Percentiles rank a stretch among this genome's conserved stretches.
Conservation (phyloP, 768 basidiomycete genomes). For the Termitomyces sp. region DNA sequence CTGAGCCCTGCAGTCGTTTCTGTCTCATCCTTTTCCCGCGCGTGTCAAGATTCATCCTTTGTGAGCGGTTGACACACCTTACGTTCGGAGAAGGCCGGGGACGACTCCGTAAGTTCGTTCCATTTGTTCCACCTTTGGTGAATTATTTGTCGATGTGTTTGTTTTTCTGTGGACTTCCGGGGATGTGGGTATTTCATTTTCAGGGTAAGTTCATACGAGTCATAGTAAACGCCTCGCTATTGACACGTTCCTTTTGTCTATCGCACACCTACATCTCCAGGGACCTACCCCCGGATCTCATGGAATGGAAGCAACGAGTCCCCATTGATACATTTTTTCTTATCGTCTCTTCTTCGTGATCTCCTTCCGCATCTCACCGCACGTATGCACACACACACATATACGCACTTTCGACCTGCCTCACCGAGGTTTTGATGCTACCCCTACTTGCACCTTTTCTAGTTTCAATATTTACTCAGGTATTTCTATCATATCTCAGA, state of each 20-base stretch:
- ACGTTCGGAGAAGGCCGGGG: no score
- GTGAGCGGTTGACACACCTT: neutral
- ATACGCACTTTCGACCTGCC: constrained; percentile 8
- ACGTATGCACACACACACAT: neutral
- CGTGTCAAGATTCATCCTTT: neutral
- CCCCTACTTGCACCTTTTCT: neutral
- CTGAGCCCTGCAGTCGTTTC: neutral
- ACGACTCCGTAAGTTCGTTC: no score
- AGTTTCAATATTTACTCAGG: neutral
- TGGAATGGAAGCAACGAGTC: neutral
- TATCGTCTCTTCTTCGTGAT: neutral
- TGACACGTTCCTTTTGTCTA: no score
- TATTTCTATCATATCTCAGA: no score
- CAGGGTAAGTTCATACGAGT: no score
- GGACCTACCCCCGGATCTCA: neutral
- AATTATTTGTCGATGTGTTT: no score
- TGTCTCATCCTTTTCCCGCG: no score
- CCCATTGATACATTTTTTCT: constrained; percentile 36
- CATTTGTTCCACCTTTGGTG: no score
- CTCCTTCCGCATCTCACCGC: neutral
- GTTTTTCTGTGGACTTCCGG: no score
- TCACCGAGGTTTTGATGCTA: neutral
- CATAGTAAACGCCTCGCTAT: no score
- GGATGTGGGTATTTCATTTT: no score
- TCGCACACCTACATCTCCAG: no score